phyloP scores from a whole-genome alignment of 2,329 filamentous ascomycete genomes.

The Fragosphaeria purpurea region DNA sequence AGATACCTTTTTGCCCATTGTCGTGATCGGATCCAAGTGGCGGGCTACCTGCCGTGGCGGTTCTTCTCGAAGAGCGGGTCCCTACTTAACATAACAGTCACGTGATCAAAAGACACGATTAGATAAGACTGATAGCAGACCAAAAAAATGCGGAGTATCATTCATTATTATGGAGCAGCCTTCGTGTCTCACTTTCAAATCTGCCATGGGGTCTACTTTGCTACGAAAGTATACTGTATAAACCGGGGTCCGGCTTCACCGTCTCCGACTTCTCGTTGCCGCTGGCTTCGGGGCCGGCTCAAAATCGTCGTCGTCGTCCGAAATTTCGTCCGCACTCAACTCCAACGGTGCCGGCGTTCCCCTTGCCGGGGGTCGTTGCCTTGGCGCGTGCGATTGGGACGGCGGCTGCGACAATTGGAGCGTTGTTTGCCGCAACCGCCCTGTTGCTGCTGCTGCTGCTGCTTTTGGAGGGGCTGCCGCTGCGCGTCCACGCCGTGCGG shows the following conservation, averaged over 20 bases:
- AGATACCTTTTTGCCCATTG: no score
- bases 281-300: conserved; percentile 8
- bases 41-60: no score
- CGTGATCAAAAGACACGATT: no score
- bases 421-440: conserved; percentile 10
- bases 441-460: not conserved
- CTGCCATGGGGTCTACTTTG: no score
- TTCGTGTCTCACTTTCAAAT: no score
- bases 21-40: no score
- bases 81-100: no score
- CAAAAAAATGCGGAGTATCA: no score
- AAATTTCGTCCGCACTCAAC: conserved; percentile 15
- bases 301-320: conserved; percentile 14
- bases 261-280: not conserved
- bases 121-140: no score
- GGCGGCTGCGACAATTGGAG: conserved; percentile 6
- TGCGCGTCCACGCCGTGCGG: conserved; percentile 23
- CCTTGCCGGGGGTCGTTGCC: not conserved
- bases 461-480: conserved; percentile 1
- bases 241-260: conserved; percentile 8
- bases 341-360: conserved; percentile 1
- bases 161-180: no score
- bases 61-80: no score
- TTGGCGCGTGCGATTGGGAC: not conserved
- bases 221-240: conserved; percentile 3